Conservation (phyloP, 1,139 yeast species). For the Yamadazyma conglobata region DNA sequence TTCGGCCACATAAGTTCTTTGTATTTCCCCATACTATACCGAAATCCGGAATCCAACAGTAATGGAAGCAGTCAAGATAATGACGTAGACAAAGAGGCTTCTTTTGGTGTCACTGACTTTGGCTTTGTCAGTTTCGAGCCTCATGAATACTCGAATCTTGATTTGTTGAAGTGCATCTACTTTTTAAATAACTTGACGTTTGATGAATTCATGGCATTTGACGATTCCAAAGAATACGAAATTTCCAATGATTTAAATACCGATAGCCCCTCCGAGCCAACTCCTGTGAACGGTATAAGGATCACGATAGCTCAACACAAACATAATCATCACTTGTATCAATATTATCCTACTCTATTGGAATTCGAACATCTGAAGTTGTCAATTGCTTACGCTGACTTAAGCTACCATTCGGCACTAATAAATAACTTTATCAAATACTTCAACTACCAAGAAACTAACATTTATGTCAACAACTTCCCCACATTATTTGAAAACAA, state of each 20-base stretch:
- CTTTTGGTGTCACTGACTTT: conserved; percentile 21
- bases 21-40: conserved; percentile 43
- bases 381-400: conserved; percentile 5
- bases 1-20: conserved; percentile 43
- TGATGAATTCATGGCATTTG: conserved; percentile 23
- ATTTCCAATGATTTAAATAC: conserved; percentile 12
- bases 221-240: conserved; percentile 15
- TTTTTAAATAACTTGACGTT: conserved; percentile 27
- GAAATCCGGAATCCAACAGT: no score
- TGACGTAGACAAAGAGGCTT: conserved; percentile 14
- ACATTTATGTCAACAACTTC: conserved; percentile 54
- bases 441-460: conserved; percentile 52
- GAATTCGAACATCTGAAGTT: conserved; percentile 7
- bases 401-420: conserved; percentile 9
- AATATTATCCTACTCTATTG: conserved; percentile 14
- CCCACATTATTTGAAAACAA: conserved; percentile 41
- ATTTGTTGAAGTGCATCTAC: conserved; percentile 30
- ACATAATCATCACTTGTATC: conserved; percentile 32
- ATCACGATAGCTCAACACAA: conserved; percentile 40
- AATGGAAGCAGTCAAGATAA: conserved; percentile 1
- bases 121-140: conserved; percentile 31
- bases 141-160: conserved; percentile 16
- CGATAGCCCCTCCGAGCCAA: conserved; percentile 26
- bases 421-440: conserved; percentile 11
- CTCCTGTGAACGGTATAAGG: conserved; percentile 19